Percentiles rank a stretch among this genome's conserved stretches.
Conservation (phyloP, 805 yeast species). For the Kurtzmaniella fragi region DNA sequence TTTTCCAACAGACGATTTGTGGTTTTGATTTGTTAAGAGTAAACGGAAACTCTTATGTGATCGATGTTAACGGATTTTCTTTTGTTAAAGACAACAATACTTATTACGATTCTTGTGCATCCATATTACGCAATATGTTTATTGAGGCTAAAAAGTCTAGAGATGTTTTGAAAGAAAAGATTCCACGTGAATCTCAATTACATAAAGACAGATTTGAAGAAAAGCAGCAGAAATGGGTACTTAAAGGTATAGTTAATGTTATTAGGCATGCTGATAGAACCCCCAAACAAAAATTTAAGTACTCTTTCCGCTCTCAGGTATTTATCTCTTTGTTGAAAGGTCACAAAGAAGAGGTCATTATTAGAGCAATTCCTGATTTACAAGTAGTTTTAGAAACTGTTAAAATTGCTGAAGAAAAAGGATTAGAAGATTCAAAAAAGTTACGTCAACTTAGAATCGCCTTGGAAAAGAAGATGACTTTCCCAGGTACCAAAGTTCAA, state of each 20-base stretch:
- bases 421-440: slow-evolving; percentile 77
- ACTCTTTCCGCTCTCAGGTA: slow-evolving; percentile 83
- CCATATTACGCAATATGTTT: slow-evolving; percentile 71
- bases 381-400: slow-evolving; percentile 83
- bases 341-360: slow-evolving; percentile 92
- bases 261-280: slow-evolving; percentile 98
- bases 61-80: slow-evolving; percentile 97
- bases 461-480: slow-evolving; percentile 77
- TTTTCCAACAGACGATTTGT: slow-evolving; percentile 90
- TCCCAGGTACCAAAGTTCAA: slow-evolving; percentile 97
- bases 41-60: slow-evolving; percentile 81
- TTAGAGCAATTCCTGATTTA: slow-evolving; percentile 82
- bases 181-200: slow-evolving; percentile 28
- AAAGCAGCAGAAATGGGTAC: slow-evolving; percentile 88
- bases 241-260: slow-evolving; percentile 87
- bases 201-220: slow-evolving; percentile 44
- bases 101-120: slow-evolving; percentile 81
- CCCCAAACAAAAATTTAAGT: slow-evolving; percentile 96
- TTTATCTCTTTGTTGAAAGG: slow-evolving; percentile 87
- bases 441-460: slow-evolving; percentile 74
- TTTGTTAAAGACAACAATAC: slow-evolving; percentile 88
- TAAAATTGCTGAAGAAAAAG: slow-evolving; percentile 69
- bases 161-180: slow-evolving; percentile 33
- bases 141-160: slow-evolving; percentile 44
- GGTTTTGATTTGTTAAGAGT: slow-evolving; percentile 94